phyloP scores from a whole-genome alignment of 495 filamentous ascomycete species.

The Penicillium flavigenum region DNA sequence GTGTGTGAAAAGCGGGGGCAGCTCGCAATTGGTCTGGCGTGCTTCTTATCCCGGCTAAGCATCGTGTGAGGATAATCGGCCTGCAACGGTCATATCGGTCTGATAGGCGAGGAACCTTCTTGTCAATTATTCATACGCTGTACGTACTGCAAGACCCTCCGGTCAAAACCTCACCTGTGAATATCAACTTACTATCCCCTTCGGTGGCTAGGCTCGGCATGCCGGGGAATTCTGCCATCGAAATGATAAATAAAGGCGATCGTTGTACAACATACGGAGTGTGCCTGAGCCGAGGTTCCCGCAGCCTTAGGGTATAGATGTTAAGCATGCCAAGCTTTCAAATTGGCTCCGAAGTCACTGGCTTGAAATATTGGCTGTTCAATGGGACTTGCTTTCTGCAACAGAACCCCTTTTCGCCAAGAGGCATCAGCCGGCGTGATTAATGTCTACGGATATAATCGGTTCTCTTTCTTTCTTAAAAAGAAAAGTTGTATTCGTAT shows the following conservation, averaged over 20 bases:
- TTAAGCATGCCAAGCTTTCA: constrained; percentile 1
- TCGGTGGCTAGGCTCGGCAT: neutral
- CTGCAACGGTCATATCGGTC: neutral
- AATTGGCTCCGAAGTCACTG: neutral
- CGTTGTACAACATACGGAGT: neutral
- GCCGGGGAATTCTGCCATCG: neutral
- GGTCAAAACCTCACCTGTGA: neutral
- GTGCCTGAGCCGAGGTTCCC: neutral
- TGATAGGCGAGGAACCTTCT: neutral
- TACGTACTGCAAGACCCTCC: neutral
- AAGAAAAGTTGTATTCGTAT: too few species aligned
- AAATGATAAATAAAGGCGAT: neutral
- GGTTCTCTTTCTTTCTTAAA: too few species aligned
- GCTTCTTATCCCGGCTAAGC: constrained; percentile 9
- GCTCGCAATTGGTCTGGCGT: neutral
- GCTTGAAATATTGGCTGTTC: neutral
- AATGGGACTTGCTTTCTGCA: neutral
- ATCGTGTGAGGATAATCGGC: neutral
- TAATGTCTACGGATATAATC: too few species aligned
- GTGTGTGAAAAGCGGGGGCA: neutral
- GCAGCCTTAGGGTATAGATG: neutral
- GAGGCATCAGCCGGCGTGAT: neutral
- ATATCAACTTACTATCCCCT: neutral
- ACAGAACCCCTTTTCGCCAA: neutral
- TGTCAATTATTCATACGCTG: neutral